Conservation (phyloP, 2,329 filamentous ascomycete genomes). For the Penicillium sp. region DNA sequence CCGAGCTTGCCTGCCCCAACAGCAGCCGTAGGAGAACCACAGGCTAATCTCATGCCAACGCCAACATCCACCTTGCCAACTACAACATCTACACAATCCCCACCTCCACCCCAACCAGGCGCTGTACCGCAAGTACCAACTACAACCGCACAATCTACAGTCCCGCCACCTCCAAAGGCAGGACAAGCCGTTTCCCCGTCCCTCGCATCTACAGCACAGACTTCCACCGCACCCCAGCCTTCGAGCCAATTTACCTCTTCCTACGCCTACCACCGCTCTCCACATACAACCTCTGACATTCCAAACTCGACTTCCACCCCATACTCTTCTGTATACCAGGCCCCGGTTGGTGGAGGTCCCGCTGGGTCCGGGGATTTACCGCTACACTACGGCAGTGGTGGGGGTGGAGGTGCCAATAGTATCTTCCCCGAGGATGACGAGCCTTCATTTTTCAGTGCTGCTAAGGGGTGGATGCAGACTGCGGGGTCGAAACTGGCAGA, state of each 20-base stretch:
- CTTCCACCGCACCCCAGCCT: constrained; percentile 31
- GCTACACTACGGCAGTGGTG: constrained; percentile 17
- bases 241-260: constrained; percentile 34
- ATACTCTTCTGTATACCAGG: constrained; percentile 38
- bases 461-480: constrained; percentile 51
- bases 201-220: constrained; percentile 6
- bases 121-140: constrained; percentile 26
- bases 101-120: constrained; percentile 51
- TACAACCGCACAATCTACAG: constrained; percentile 14
- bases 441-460: constrained; percentile 46
- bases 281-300: constrained; percentile 13
- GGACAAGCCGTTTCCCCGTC: constrained; percentile 17
- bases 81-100: constrained; percentile 35
- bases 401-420: constrained; percentile 25
- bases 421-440: constrained; percentile 38
- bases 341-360: constrained; percentile 18
- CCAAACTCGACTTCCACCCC: constrained; percentile 36
- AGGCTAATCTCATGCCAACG: constrained; percentile 29
- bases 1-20: constrained; percentile 39
- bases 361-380: constrained; percentile 25
- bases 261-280: constrained; percentile 26
- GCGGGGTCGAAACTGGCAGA: constrained; percentile 51
- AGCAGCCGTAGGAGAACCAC: constrained; percentile 18
- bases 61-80: constrained; percentile 33
- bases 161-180: constrained; percentile 32